phyloP scores from a whole-genome alignment of 768 basidiomycete genomes.

The Pulveroboletus sp. region DNA sequence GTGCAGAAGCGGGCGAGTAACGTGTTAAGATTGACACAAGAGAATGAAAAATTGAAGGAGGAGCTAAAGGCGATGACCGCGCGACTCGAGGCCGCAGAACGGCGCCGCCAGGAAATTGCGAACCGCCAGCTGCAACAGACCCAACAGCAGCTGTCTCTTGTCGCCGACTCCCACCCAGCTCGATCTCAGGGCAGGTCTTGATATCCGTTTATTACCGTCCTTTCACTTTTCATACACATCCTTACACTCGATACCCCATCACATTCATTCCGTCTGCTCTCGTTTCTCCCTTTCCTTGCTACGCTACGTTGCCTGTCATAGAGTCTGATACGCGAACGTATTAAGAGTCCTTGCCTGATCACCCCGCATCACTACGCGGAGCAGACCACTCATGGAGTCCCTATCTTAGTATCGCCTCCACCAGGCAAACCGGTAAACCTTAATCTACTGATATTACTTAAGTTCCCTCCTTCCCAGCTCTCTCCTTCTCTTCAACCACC shows the following conservation, averaged over 20 bases:
- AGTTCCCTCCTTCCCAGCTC: background rate
- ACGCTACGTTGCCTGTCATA: slow-evolving; percentile 4
- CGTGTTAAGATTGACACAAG: slow-evolving; percentile 69
- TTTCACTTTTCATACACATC: slow-evolving; percentile 16
- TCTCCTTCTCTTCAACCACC: slow-evolving; percentile 8
- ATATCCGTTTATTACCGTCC: slow-evolving; percentile 27
- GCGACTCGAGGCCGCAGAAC: slow-evolving; percentile 69
- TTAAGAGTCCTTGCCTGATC: slow-evolving; percentile 1
- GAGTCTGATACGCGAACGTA: slow-evolving; percentile 1
- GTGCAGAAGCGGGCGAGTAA: slow-evolving; percentile 72
- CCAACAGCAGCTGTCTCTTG: slow-evolving; percentile 5
- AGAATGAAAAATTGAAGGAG: slow-evolving; percentile 74
- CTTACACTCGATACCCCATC: slow-evolving; percentile 22
- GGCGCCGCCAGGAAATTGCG: slow-evolving; percentile 43
- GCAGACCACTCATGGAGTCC: too few species aligned
- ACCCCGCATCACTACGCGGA: background rate
- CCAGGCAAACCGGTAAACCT: slow-evolving; percentile 9
- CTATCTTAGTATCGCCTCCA: background rate
- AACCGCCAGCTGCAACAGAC: slow-evolving; percentile 33
- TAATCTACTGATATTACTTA: slow-evolving; percentile 8
- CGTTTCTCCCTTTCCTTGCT: slow-evolving; percentile 8
- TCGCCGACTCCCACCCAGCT: slow-evolving; percentile 13
- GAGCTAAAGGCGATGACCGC: slow-evolving; percentile 73
- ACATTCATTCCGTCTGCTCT: slow-evolving; percentile 16
- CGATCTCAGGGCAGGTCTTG: slow-evolving; percentile 20